A percentile compares a stretch with the other conserved stretches of the same genome.
Conservation (phyloP, 73 alveolate species). For the Stentor coeruleus region DNA sequence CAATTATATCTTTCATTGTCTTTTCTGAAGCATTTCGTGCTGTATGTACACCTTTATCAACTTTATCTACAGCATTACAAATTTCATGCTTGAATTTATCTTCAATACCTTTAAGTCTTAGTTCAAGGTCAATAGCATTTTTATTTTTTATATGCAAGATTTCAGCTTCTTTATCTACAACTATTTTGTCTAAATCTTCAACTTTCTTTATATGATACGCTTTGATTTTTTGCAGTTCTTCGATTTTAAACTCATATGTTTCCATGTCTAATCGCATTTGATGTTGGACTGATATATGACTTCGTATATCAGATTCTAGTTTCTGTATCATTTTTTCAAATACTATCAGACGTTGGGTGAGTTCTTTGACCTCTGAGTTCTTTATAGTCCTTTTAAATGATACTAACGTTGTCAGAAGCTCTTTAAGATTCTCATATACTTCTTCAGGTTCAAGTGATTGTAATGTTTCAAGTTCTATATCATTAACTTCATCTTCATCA, state of each 20-base stretch:
- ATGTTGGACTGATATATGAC: conserved; percentile 72
- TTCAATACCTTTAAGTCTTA: conserved; percentile 5
- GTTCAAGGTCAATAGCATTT: not conserved
- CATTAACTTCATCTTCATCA: not conserved
- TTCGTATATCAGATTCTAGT: conserved; percentile 81
- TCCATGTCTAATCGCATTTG: conserved; percentile 77
- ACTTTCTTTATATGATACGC: not conserved
- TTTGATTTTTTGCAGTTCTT: conserved; percentile 55
- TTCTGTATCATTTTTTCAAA: conserved; percentile 46
- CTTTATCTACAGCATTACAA: not conserved
- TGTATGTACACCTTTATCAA: not conserved
- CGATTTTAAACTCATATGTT: conserved; percentile 59
- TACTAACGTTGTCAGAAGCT: not conserved
- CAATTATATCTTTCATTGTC: not conserved
- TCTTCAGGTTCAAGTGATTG: conserved; percentile 3
- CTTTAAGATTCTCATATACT: not conserved
- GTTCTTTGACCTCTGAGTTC: not conserved
- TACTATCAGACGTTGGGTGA: not conserved
- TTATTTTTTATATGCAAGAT: not conserved
- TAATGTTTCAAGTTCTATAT: not conserved
- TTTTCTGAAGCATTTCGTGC: not conserved
- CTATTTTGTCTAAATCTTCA: not conserved
- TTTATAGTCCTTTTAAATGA: not conserved
- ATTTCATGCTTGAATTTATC: conserved; percentile 10
- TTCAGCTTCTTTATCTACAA: conserved; percentile 16